These are phyloP conservation scores for Pythium insidiosum DNA, from an alignment of 352 stramenopile genomes.

Conservation along the genomic window DNA sequence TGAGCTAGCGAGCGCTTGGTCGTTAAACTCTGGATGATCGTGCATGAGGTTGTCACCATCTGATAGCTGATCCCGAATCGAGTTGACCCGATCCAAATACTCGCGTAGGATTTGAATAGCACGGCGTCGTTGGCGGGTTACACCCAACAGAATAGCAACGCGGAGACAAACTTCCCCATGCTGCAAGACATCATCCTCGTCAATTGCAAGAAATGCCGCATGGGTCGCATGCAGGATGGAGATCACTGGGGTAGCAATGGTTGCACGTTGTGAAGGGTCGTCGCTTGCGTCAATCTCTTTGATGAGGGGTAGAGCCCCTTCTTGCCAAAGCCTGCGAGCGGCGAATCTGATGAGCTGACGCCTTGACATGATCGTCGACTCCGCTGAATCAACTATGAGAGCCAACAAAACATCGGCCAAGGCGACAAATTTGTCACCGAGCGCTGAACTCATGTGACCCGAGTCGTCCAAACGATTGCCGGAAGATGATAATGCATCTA, in stretches of 20 bases:
- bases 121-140: constrained; percentile 17
- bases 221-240: constrained; percentile 32
- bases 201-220: constrained; percentile 19
- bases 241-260: not conserved
- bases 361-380: not conserved
- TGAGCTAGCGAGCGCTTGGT: constrained; percentile 6
- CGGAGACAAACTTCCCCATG: constrained; percentile 33
- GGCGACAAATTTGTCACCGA: not conserved
- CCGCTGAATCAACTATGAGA: not conserved
- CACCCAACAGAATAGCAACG: constrained; percentile 26
- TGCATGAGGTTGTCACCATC: constrained; percentile 26
- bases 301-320: not conserved
- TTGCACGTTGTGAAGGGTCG: not conserved
- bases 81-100: constrained; percentile 26
- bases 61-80: constrained; percentile 28
- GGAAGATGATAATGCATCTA: too few relatives aligned
- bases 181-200: constrained; percentile 49
- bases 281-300: not conserved
- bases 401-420: not conserved
- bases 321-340: not conserved
- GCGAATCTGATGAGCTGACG: not conserved
- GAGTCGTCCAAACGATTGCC: constrained; percentile 3
- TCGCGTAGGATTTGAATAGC: constrained; percentile 27
- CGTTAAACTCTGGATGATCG: not conserved
- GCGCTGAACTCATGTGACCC: too few relatives aligned